Base-by-base conservation (phyloP, 2,329 filamentous ascomycete species). In the Aspergillus tubingensis region DNA sequence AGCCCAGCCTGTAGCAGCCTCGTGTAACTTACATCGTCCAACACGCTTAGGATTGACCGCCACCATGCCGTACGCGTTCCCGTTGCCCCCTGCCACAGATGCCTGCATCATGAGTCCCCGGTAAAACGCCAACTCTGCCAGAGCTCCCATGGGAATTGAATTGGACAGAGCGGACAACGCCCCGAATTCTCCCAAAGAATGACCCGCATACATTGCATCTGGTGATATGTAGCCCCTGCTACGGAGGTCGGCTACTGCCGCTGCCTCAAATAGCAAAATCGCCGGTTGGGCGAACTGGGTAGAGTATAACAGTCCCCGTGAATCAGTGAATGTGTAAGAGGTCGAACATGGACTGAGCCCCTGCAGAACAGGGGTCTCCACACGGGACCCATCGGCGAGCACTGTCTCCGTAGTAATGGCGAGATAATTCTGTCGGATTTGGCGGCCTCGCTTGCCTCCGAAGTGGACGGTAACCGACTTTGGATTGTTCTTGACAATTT, bases 261-360 rank as follows among this genome's bases (percentile, higher is more conserved):
- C 94, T 85, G 97, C 97, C 83, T 98, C 94, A 92, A 98, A 98
- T 36, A 98, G 85, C 0, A 95, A 96, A 69, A 98, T 83, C 43
- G 94, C 93, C 32, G 94, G 94, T 79, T 98, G 94, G 0, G 94
- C 97, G 81, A 98, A 98, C 75, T 98, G 95, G 2, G 94, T 98
- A 2, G 94, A 93, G 36, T 93, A 98, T 36, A 98, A 84, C 57
- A 98, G 85, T 70, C 94, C 94, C 7, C 90, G 93, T 2, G 94
- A 92, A n/a, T 94, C 97, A 61, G 89, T 86, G 83, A 97, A 98
- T 0, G 94, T 97, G 83, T 98, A 97, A 0, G 90, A 97, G 1
- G 92, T 96, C 72, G 85, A 88, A 79, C 96, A 92, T 68, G 88
- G 85, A 3, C 57, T 65, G 27, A 67, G 72, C 96, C 92, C 73